Evolutionary conservation across 257 asterid species (phyloP).

Genomic region (Ligustrum vulgare): DNA sequence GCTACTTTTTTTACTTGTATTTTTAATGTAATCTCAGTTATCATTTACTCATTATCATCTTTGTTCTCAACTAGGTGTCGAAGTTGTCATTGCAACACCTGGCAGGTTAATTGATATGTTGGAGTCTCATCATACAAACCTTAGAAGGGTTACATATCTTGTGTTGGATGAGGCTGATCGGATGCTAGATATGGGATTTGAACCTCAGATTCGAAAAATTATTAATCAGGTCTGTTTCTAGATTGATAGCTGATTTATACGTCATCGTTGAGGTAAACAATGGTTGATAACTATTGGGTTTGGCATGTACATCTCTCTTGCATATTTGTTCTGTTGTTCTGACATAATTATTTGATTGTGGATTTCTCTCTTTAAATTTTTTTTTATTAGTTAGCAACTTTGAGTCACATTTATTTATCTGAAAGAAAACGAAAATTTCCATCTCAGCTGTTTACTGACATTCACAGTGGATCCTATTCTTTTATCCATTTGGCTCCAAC

Average conservation of each 20-base stretch:
- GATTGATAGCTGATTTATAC: neutral
- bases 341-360: neutral
- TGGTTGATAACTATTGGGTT: neutral
- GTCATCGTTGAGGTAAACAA: neutral
- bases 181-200: conserved; percentile 96
- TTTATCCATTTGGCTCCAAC: neutral
- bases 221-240: conserved; percentile 66
- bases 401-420: neutral
- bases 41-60: conserved; percentile 21
- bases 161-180: conserved; percentile 96
- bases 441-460: neutral
- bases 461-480: neutral
- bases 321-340: neutral
- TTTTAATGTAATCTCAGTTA: conserved; percentile 14
- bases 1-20: conserved; percentile 33
- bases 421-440: neutral
- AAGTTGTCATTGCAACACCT: conserved; percentile 89
- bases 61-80: conserved; percentile 61
- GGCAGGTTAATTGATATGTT: conserved; percentile 93
- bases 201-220: conserved; percentile 86
- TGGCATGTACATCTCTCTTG: neutral
- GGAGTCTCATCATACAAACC: conserved; percentile 85
- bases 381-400: neutral
- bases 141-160: conserved; percentile 88
- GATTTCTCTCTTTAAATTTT: neutral